Percentiles rank a stretch among this genome's conserved stretches.
These are phyloP conservation scores for Capsicum rhomboideum DNA, from an alignment of 257 asterid species.

Conservation along the genomic window DNA sequence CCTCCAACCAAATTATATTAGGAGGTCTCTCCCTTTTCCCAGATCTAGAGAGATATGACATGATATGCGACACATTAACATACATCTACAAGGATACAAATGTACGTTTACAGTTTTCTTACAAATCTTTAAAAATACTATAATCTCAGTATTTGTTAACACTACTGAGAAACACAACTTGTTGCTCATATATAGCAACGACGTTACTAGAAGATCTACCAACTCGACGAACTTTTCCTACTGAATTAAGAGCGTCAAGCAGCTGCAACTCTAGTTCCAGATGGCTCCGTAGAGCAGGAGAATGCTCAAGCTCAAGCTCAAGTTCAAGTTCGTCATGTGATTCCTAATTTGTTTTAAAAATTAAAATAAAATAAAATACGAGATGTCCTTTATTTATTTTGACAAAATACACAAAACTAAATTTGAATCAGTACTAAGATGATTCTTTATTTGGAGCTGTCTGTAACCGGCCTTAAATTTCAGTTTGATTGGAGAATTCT, in stretches of 20 bases:
- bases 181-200: background rate
- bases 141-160: background rate
- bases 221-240: background rate
- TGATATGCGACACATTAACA: background rate
- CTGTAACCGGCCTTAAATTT: constrained; percentile 9
- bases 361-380: background rate
- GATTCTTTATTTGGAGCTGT: background rate
- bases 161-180: background rate
- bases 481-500: constrained; percentile 85
- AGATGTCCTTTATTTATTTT: background rate
- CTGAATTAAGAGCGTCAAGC: background rate
- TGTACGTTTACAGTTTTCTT: background rate
- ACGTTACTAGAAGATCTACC: background rate
- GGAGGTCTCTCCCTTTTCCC: too few species aligned
- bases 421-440: background rate
- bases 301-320: too few species aligned
- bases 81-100: background rate
- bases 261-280: background rate
- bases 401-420: background rate
- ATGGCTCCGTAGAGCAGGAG: background rate
- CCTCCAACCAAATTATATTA: too few species aligned
- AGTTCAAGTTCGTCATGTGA: background rate
- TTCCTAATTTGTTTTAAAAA: background rate
- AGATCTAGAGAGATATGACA: too few species aligned
- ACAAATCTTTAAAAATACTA: background rate